A percentile compares a stretch with the other conserved stretches of the same genome.
Evolutionary conservation across 2,329 filamentous ascomycete genomes (phyloP).

Genomic region (Fusarium decemcellulare): DNA sequence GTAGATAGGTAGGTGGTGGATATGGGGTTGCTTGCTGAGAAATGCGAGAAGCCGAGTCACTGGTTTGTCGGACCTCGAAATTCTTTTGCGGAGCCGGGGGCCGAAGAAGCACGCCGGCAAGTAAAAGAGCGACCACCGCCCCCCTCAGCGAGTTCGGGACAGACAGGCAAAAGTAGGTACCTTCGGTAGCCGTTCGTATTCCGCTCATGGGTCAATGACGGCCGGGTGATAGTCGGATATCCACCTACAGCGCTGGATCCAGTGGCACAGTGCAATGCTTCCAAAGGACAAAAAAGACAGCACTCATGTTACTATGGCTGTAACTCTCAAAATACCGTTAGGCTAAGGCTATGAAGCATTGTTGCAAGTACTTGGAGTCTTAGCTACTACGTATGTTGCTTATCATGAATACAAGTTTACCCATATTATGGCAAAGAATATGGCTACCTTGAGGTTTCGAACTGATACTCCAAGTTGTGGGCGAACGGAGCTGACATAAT

Average conservation of each 20-base stretch:
- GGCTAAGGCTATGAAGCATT: no score
- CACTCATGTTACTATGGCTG: no score
- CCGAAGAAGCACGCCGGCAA: conserved; percentile 29
- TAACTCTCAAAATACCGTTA: no score
- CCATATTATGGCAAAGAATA: no score
- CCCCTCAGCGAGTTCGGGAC: not conserved
- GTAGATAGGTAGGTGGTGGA: conserved; percentile 11
- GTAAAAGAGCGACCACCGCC: conserved; percentile 16
- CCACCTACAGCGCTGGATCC: not conserved
- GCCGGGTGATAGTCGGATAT: not conserved
- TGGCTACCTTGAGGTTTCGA: not conserved
- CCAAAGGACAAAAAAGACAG: no score
- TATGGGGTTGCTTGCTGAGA: conserved; percentile 45
- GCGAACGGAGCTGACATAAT: conserved; percentile 29
- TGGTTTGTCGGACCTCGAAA: conserved; percentile 40
- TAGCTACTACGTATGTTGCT: no score
- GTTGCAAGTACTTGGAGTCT: no score
- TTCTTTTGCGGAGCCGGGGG: conserved; percentile 40
- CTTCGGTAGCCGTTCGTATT: conserved; percentile 19
- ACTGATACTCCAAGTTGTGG: conserved; percentile 20
- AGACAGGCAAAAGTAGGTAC: conserved; percentile 23
- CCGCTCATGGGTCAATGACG: not conserved
- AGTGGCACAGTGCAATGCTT: no score
- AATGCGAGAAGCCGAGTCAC: conserved; percentile 44
- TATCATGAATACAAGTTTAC: no score